Base-by-base conservation (phyloP, 805 yeast species). In the Cyberlindnera xylosilytica region DNA sequence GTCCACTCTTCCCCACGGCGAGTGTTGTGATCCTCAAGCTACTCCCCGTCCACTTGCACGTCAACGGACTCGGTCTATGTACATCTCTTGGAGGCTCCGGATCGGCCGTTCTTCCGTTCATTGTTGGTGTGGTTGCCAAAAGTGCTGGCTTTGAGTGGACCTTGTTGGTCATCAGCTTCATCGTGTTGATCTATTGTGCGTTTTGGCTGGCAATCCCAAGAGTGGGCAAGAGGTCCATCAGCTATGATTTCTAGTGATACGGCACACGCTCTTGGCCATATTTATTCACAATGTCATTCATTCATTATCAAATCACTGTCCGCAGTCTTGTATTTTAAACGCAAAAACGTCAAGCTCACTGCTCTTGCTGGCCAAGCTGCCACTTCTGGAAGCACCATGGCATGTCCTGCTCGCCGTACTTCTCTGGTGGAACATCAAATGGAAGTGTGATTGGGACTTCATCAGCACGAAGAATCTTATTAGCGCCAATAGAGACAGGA, bases 21-120 rank as follows among this genome's bases (percentile, higher is more conserved):
- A 78, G 83, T 39, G 76, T 83, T 11, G 74, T 82, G 9, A 71
- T 87, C 2, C 62, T 84, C 35, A 78, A 79, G 41, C 64, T 79
- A 2, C 59, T 87, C 33, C 95, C 95, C 0, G 61, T 65, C 20
- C 70, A 69, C 32, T 63, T 74, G 39, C 84, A 83, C 39, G 76
- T 84, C 10, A 63, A 77, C 15, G 90, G 88, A 1, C 72, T 87
- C 8, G 90, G 95, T 0, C 68, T 84, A 39, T 76, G 83, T 18
- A 79, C 88, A 41, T 89, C 93, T 0, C 58, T 86, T 45, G 95
- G 95, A 7, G 90, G 91, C 3, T 78, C 82, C 12, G 96, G 95
- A 1, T 85, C 84, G 13, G 91, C 95, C 0, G 71, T 78, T 0
- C 49, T 86, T 6, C 93, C 95, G 1, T 83, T 79, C 48, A 38